phyloP scores from a whole-genome alignment of 1,284 basidiomycete species.

The Cryptococcus deneoformans region DNA sequence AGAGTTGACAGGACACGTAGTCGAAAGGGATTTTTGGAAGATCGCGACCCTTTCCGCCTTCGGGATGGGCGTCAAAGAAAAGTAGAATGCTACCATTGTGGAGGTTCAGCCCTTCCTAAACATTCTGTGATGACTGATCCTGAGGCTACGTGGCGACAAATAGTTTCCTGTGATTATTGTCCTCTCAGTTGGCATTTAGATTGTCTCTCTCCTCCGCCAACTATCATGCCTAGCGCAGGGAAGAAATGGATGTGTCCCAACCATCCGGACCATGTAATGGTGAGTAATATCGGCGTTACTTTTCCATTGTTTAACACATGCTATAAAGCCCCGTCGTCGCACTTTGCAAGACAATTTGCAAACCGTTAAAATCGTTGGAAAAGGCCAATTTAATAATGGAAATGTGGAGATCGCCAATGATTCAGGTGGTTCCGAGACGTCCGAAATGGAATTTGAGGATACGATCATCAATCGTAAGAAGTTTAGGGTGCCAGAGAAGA shows the following conservation, averaged over 20 bases:
- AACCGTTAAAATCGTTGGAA: constrained; percentile 66
- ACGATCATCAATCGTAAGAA: constrained; percentile 60
- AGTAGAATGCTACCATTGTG: constrained; percentile 86
- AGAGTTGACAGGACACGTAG: constrained; percentile 50
- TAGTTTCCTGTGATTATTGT: constrained; percentile 96
- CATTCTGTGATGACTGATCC: constrained; percentile 35
- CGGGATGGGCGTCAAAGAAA: constrained; percentile 79
- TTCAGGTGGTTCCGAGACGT: background rate
- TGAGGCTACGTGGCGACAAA: constrained; percentile 52
- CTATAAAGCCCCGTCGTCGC: constrained; percentile 65
- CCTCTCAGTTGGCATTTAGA: constrained; percentile 95
- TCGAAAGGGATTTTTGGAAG: constrained; percentile 78
- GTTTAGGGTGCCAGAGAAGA: constrained; percentile 89
- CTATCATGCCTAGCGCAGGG: constrained; percentile 76
- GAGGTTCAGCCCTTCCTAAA: constrained; percentile 63
- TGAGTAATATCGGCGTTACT: constrained; percentile 9
- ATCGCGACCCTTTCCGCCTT: constrained; percentile 82
- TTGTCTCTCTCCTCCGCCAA: constrained; percentile 87
- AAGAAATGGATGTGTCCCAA: constrained; percentile 99
- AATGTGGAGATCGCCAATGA: constrained; percentile 67
- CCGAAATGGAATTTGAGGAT: constrained; percentile 49
- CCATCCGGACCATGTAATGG: constrained; percentile 74
- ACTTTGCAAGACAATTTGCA: constrained; percentile 66
- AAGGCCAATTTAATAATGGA: constrained; percentile 79
- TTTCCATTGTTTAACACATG: background rate